Evolutionary conservation across 352 stramenopile species (phyloP), one percentile per base, ranked within the genome.

Genomic region (Saprolegnia diclina): DNA sequence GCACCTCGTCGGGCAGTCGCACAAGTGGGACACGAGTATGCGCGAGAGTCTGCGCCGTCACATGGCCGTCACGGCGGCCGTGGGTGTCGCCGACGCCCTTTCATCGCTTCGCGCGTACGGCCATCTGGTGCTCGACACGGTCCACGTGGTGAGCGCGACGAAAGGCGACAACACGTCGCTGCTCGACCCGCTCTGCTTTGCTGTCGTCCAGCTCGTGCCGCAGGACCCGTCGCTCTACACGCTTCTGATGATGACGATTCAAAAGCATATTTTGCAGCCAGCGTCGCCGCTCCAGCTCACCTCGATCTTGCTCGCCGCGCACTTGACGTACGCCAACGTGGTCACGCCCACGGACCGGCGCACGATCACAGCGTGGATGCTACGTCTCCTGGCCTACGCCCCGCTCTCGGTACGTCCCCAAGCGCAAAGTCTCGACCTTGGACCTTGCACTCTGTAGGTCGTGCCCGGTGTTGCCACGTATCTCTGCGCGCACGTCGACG

Each of bases 151-250:
- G 5, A 62, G 63, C 24, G 37, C 22, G 18, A 16, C 32, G 1
- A 61, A 35, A n/a, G 22, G 44, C 29, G 24, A 29, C n/a, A 52
- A 7, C 13, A 13, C 61, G 32, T 4, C n/a, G 9, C 42, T 69
- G 9, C 13, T 69, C 6, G 63, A 69, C 45, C 45, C 63, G 29
- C 63, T 69, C n/a, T 69, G 63, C 63, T 69, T 69, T 61, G 35
- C 38, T 10, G 29, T 69, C 19, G 63, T 69, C 21, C 63, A 69
- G 46, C 63, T 69, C 42, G 45, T 69, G 22, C 11, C 50, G 26
- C 13, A 10, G n/a, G 63, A 69, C 38, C 50, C 44, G 19, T 62
- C 63, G 26, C 35, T 69, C 9, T 69, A 69, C 53, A 35, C 16
- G 13, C 53, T 69, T 2, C 42, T 69, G 19, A n/a, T 69, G 29